phyloP scores from a whole-genome alignment of 2,329 filamentous ascomycete genomes.

The Alternaria gansuensis region DNA sequence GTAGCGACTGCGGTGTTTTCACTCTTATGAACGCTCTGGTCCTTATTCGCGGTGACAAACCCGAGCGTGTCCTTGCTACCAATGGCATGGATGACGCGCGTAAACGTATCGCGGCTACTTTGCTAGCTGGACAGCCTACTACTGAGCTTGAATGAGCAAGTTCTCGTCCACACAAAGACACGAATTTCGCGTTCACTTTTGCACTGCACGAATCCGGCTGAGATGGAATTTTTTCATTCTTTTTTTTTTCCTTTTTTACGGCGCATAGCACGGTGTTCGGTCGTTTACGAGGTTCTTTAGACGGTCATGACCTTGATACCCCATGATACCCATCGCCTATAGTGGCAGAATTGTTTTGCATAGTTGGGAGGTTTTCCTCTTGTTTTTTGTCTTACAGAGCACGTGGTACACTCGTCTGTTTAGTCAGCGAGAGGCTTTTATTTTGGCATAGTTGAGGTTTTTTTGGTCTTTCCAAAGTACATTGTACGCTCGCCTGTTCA shows the following conservation, averaged over 20 bases:
- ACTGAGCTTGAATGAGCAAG: slow-evolving; percentile 38
- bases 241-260: slow-evolving; percentile 9
- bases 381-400: slow-evolving; percentile 7
- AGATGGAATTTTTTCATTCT: neutral
- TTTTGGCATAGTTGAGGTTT: neutral
- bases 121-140: slow-evolving; percentile 64
- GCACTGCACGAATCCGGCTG: neutral
- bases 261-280: slow-evolving; percentile 26
- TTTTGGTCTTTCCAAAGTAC: neutral
- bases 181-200: neutral
- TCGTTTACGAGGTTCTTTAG: slow-evolving; percentile 24
- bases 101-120: slow-evolving; percentile 68
- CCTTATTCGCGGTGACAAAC: slow-evolving; percentile 54
- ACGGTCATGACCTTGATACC: slow-evolving; percentile 27
- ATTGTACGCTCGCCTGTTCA: slow-evolving; percentile 1
- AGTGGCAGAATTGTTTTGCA: slow-evolving; percentile 21
- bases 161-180: neutral
- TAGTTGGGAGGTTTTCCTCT: neutral
- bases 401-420: slow-evolving; percentile 4
- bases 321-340: slow-evolving; percentile 18
- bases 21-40: slow-evolving; percentile 77
- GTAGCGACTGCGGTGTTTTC: slow-evolving; percentile 80
- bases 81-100: slow-evolving; percentile 68
- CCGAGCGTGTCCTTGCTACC: slow-evolving; percentile 57
- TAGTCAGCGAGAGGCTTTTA: neutral